Base-by-base conservation (phyloP, 1,284 basidiomycete genomes). In the Ceratobasidium sp. region DNA sequence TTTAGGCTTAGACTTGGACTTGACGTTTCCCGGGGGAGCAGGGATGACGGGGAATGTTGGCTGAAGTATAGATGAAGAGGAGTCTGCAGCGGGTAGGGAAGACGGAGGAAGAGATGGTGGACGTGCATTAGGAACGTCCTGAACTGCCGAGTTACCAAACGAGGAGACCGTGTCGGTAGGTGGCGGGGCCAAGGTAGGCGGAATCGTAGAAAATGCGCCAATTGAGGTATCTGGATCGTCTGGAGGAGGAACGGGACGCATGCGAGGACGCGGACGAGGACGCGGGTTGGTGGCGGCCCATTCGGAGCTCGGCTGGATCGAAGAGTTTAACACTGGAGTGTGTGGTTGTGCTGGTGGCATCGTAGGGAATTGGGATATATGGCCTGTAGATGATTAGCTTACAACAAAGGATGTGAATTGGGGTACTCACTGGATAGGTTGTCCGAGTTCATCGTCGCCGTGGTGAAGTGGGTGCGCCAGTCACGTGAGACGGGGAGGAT, bases 401-500 rank as follows among this genome's bases (percentile, higher is more conserved):
- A 18, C 18, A 10, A 18, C 14, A 27, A 18, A 41, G 66, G 38
- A 64, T 33, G 30, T 14, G 8, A 38, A 27, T 23, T 12, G 16
- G 27, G 48, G 27, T 5, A 57, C 73, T 76, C 50, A 76, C 73
- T 76, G 48, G 73, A 76, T 23, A 38, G 62, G 35, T 65, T 76
- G 50, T 55, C 14, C 50, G 62, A 65, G 73, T 48, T 64, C 60
- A 76, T 76, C 73, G 73, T 66, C 52, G 60, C 50, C 50, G 73
- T 23, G 27, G 33, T 54, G 23, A 27, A 12, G 41, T 23, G 30
- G 38, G 8, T 35, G 30, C 30, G 62, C 62, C 52, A 23, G 65
- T 76, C 73, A 76, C 73, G 73, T 76, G 73, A 64, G 54, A 54
- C 73, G 73, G 73, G 27, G 62, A 66, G 52, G 38, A 62, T 76